Evolutionary conservation across 192 early-diverging fungal species (phyloP), one percentile per base, ranked within the genome.

Genomic region (Gaertneriomyces semiglobifer): DNA sequence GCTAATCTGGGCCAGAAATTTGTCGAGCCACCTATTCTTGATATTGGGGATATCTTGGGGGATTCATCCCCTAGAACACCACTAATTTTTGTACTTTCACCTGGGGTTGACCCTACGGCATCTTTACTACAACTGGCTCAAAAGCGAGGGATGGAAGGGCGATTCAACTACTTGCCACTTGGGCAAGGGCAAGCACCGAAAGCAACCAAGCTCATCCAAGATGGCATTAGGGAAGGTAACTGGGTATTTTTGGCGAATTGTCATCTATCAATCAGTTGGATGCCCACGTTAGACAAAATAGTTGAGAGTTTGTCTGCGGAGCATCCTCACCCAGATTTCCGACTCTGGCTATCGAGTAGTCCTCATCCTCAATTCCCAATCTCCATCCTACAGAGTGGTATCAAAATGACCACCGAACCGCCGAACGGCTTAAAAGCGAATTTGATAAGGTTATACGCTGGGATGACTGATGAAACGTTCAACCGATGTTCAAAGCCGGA

Each of bases 161-260:
- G 65, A 5, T 86, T 86, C 75, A 76, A 82, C 58, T 79, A 86
- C 62, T 50, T 85, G 52, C 84, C 84, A 9, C 75, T 86, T 7
- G 84, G 84, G 9, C 84, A 86, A 73, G 84, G 84, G 2, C 84
- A 86, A 68, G 69, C 84, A 16, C 84, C 83, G 25, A 86, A 86
- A 80, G 84, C 84, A 1, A 75, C 81, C 16, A 69, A 72, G 58
- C 68, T 86, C 6, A 86, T 86, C 44, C 78, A 86, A 66, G 79
- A 86, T 43, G 84, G 84, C 4, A 43, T 86, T 5, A 84, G 78
- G 44, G 81, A 84, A 51, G 84, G 84, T 14, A 77, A 78, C 44
- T 86, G 84, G 84, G 84, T 86, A 6, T 86, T 86, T 65, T 71
- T 86, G 52, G 84, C 84, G 7, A 86, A 86, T 60, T 86, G 84